phyloP scores from a whole-genome alignment of 257 asterid genomes.

The Haberlea rhodopensis region DNA sequence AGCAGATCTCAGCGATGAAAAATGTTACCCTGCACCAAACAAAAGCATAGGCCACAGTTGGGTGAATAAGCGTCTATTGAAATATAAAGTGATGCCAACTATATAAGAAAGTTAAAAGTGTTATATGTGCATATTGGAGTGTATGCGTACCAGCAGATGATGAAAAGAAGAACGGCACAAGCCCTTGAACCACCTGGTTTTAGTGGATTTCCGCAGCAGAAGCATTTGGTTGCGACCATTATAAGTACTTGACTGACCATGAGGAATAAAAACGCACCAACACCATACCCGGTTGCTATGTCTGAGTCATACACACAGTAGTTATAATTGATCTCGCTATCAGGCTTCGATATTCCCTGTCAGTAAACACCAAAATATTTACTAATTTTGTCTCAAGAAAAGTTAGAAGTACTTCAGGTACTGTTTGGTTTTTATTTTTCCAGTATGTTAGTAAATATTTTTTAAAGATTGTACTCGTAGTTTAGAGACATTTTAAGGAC shows the following conservation, averaged over 20 bases:
- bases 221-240: constrained; percentile 79
- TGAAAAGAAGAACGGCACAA: constrained; percentile 75
- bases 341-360: constrained; percentile 45
- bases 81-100: too few relatives aligned
- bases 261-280: constrained; percentile 80
- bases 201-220: constrained; percentile 83
- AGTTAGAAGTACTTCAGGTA: too few relatives aligned
- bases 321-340: constrained; percentile 36
- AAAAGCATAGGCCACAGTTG: too few relatives aligned
- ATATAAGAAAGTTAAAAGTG: not conserved
- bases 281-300: constrained; percentile 81
- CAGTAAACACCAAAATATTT: too few relatives aligned
- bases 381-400: too few relatives aligned
- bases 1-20: constrained; percentile 70
- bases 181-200: constrained; percentile 94
- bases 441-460: too few relatives aligned
- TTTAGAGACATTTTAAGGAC: too few relatives aligned
- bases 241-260: constrained; percentile 65
- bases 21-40: constrained; percentile 64
- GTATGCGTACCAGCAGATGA: constrained; percentile 68
- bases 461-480: too few relatives aligned
- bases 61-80: too few relatives aligned
- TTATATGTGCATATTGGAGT: not conserved
- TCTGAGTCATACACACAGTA: constrained; percentile 80
- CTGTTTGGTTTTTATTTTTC: too few relatives aligned